A percentile compares a stretch with the other conserved stretches of the same genome.
Evolutionary conservation across 208 protist genomes (phyloP).

Genomic region (Endotrypanum monterogeii): DNA sequence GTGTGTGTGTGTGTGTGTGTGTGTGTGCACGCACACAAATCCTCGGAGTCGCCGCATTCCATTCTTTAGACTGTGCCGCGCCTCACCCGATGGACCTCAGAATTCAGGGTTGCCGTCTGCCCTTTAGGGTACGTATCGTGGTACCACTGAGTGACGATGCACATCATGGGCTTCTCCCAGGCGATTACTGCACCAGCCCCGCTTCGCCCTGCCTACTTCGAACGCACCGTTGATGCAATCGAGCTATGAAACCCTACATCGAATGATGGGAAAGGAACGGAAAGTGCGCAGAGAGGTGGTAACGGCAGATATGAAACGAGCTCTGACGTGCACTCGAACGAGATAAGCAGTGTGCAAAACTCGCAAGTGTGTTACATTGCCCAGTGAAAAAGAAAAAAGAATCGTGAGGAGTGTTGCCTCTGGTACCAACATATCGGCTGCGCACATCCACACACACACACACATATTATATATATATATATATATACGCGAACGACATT

Average conservation of each 20-base stretch:
- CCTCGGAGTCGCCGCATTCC: neutral
- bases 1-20: neutral
- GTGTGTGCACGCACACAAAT: neutral
- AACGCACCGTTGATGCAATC: neutral
- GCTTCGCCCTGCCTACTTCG: neutral
- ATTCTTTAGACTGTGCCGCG: neutral
- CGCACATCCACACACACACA: no score
- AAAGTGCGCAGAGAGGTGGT: slow-evolving; percentile 4
- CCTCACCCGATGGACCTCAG: neutral
- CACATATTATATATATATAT: no score
- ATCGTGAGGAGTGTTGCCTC: neutral
- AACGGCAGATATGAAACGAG: neutral
- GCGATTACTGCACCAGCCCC: neutral
- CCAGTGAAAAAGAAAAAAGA: neutral
- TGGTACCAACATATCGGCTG: neutral
- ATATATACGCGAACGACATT: neutral
- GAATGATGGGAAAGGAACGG: neutral
- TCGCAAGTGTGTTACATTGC: neutral
- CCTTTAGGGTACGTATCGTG: neutral
- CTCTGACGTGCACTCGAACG: neutral
- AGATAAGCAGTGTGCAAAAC: neutral
- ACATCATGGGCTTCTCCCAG: neutral
- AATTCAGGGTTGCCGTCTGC: neutral
- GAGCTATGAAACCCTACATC: slow-evolving; percentile 8
- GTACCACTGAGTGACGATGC: neutral